A percentile compares a stretch with the other conserved stretches of the same genome.
Evolutionary conservation across 148 eudicot genomes (phyloP).

Genomic region (Heliosperma pusillum): DNA sequence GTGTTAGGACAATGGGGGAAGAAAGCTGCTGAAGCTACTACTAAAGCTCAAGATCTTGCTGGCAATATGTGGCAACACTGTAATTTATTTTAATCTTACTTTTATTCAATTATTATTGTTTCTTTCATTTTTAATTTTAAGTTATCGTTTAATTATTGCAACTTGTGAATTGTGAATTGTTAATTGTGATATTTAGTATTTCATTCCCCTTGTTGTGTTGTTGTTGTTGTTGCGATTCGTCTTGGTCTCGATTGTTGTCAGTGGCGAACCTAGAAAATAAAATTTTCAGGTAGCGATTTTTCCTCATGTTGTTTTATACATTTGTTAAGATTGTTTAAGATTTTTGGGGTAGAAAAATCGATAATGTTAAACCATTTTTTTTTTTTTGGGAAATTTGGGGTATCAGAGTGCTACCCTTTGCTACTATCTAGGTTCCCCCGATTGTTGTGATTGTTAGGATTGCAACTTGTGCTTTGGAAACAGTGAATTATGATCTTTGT

Average conservation of each 20-base stretch:
- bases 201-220: background rate
- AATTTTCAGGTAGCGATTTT: no score
- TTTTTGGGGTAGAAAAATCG: no score
- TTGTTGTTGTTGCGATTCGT: background rate
- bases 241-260: background rate
- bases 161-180: background rate
- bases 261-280: no score
- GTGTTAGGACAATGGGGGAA: constrained; percentile 82
- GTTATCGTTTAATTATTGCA: constrained; percentile 3
- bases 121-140: background rate
- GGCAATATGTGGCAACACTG: constrained; percentile 97
- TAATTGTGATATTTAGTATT: background rate
- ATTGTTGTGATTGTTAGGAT: no score
- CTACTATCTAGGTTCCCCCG: no score
- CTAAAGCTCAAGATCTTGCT: constrained; percentile 75
- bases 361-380: no score
- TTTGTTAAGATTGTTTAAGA: no score
- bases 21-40: constrained; percentile 81
- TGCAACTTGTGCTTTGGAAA: background rate
- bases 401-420: no score
- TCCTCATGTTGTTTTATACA: no score
- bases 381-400: no score
- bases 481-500: background rate
- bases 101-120: background rate
- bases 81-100: constrained; percentile 7